phyloP scores from a whole-genome alignment of 768 basidiomycete genomes.

The Auricularia sp. region DNA sequence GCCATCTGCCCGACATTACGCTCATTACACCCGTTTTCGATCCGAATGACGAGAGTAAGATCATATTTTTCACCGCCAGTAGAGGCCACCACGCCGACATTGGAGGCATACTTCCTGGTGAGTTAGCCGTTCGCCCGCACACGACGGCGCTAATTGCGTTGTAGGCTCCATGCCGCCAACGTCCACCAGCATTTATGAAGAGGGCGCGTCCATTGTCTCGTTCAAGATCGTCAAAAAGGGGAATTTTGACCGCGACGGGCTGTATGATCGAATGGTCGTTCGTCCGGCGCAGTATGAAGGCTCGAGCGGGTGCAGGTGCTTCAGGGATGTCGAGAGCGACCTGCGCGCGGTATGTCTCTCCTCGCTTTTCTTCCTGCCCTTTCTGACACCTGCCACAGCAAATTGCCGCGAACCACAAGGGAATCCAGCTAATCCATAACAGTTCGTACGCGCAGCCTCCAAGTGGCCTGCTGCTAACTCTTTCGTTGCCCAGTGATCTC shows the following conservation, averaged over 20 bases:
- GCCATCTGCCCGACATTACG: slow-evolving; percentile 83
- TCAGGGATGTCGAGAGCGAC: slow-evolving; percentile 86
- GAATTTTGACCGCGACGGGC: slow-evolving; percentile 63
- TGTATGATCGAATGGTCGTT: slow-evolving; percentile 73
- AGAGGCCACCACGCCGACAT: slow-evolving; percentile 93
- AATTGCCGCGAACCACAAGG: slow-evolving; percentile 92
- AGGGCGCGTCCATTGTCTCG: slow-evolving; percentile 83
- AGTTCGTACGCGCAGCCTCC: slow-evolving; percentile 28
- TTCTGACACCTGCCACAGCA: slow-evolving; percentile 38
- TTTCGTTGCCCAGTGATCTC: slow-evolving; percentile 48
- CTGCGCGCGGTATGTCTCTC: slow-evolving; percentile 62
- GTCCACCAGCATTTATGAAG: slow-evolving; percentile 82
- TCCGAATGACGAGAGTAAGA: slow-evolving; percentile 39
- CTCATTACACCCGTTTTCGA: slow-evolving; percentile 87
- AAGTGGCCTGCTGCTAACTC: neutral
- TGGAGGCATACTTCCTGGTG: slow-evolving; percentile 76
- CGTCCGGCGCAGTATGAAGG: slow-evolving; percentile 75
- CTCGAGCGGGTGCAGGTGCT: slow-evolving; percentile 78
- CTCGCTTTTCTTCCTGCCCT: neutral
- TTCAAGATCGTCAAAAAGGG: slow-evolving; percentile 87
- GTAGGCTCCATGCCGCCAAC: slow-evolving; percentile 86
- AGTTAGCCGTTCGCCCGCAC: neutral
- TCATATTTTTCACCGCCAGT: slow-evolving; percentile 90
- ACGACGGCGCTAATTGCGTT: neutral
- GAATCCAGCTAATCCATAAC: slow-evolving; percentile 72